Percentiles rank a stretch among this genome's conserved stretches.
These are phyloP conservation scores for Phyllosticta citrichinensis DNA, from an alignment of 2,329 filamentous ascomycete genomes.

Conservation along the genomic window DNA sequence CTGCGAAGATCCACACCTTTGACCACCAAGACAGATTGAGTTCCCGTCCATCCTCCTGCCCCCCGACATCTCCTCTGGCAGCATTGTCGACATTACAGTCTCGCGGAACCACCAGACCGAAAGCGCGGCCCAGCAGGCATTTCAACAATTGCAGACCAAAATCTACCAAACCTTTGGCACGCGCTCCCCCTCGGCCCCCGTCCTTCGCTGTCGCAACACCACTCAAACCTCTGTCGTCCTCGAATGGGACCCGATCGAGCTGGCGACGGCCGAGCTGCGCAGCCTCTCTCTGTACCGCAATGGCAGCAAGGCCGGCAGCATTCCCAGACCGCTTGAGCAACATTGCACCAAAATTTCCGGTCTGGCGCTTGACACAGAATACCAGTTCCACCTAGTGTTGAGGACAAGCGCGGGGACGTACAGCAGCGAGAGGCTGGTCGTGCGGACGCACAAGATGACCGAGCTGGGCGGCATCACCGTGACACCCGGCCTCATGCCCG, in stretches of 20 bases:
- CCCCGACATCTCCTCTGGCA: slow-evolving; percentile 87
- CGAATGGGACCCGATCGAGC: slow-evolving; percentile 91
- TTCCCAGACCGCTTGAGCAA: slow-evolving; percentile 77
- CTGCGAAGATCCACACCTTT: neutral
- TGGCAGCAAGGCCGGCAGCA: slow-evolving; percentile 90
- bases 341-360: slow-evolving; percentile 95
- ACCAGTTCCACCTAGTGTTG: slow-evolving; percentile 86
- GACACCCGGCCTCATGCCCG: slow-evolving; percentile 76
- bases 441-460: slow-evolving; percentile 97
- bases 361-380: slow-evolving; percentile 91
- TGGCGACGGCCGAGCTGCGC: slow-evolving; percentile 84
- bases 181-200: slow-evolving; percentile 62
- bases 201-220: slow-evolving; percentile 87
- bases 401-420: slow-evolving; percentile 84
- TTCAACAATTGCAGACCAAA: slow-evolving; percentile 75
- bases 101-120: slow-evolving; percentile 77
- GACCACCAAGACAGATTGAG: slow-evolving; percentile 60
- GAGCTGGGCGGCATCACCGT: slow-evolving; percentile 93
- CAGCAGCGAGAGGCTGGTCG: slow-evolving; percentile 69
- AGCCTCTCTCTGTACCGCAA: slow-evolving; percentile 89
- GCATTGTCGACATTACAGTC: slow-evolving; percentile 96
- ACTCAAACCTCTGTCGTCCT: slow-evolving; percentile 98
- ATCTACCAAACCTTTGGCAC: slow-evolving; percentile 84
- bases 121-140: slow-evolving; percentile 60
- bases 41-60: slow-evolving; percentile 96